phyloP scores from a whole-genome alignment of 345 rosid genomes.

The Dimocarpus longan region DNA sequence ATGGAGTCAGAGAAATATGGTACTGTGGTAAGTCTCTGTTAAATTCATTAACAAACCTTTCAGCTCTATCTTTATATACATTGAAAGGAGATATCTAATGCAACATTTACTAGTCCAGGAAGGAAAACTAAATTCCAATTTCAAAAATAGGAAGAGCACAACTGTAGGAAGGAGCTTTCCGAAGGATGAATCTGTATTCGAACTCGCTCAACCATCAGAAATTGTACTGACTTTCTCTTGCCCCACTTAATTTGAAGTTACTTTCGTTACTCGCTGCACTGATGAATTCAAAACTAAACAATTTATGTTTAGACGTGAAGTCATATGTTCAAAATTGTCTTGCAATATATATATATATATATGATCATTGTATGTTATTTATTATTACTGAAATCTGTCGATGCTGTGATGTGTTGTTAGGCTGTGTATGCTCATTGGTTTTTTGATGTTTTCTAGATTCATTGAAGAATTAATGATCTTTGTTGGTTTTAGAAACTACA shows the following conservation, averaged over 20 bases:
- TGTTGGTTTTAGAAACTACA: not conserved
- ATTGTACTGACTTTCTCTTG: conserved; percentile 28
- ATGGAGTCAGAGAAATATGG: conserved; percentile 45
- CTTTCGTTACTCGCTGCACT: not conserved
- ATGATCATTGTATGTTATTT: not conserved
- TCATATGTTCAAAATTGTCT: not conserved
- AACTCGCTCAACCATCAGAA: conserved; percentile 29
- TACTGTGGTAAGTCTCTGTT: conserved; percentile 48
- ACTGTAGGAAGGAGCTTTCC: conserved; percentile 14
- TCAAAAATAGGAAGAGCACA: conserved; percentile 20
- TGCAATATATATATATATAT: not conserved
- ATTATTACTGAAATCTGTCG: not conserved
- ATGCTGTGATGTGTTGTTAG: not conserved
- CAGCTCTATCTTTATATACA: not conserved
- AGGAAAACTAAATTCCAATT: conserved; percentile 19
- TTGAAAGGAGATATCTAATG: not conserved
- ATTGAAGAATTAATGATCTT: not conserved
- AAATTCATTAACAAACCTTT: not conserved
- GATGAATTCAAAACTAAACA: not conserved
- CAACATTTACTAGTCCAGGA: conserved; percentile 22
- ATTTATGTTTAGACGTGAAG: conserved; percentile 5
- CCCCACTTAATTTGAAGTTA: conserved; percentile 5
- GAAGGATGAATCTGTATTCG: conserved; percentile 25
- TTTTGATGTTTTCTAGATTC: not conserved
- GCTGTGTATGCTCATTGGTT: not conserved